Conservation (phyloP, 352 stramenopile genomes). For the Globisporangium yorkense region DNA sequence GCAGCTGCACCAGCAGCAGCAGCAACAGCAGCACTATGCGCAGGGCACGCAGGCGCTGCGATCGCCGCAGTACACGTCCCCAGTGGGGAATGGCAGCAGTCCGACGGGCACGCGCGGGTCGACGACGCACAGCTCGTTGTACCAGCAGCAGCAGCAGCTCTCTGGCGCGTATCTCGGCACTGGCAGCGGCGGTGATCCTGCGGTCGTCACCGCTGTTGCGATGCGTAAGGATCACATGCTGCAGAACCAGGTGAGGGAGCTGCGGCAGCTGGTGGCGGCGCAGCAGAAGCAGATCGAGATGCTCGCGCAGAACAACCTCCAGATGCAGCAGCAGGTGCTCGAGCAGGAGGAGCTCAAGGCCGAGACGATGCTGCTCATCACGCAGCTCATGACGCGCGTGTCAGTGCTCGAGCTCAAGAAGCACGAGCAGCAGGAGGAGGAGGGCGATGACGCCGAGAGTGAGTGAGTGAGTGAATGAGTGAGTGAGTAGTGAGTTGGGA, state of each 20-base stretch:
- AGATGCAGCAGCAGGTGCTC: slow-evolving; percentile 75
- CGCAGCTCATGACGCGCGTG: slow-evolving; percentile 79
- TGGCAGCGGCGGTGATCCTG: neutral
- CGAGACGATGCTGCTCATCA: slow-evolving; percentile 82
- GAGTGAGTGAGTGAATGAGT: slow-evolving; percentile 8
- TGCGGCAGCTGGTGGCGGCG: slow-evolving; percentile 38
- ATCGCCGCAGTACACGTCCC: slow-evolving; percentile 6
- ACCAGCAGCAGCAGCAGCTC: neutral
- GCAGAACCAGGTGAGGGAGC: slow-evolving; percentile 40
- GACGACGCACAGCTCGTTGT: slow-evolving; percentile 1
- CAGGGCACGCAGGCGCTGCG: slow-evolving; percentile 7
- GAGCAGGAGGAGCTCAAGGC: slow-evolving; percentile 79
- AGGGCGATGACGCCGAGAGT: slow-evolving; percentile 21
- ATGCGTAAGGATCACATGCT: slow-evolving; percentile 4
- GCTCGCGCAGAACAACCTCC: slow-evolving; percentile 66
- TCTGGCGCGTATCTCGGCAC: neutral
- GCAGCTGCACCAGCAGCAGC: slow-evolving; percentile 15
- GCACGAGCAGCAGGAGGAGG: slow-evolving; percentile 20
- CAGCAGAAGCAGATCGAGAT: slow-evolving; percentile 74
- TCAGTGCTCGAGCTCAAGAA: slow-evolving; percentile 68
- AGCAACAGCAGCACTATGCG: slow-evolving; percentile 18
- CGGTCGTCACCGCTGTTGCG: neutral
- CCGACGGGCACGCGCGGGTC: slow-evolving; percentile 11
- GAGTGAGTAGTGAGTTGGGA: neutral
- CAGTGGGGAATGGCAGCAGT: slow-evolving; percentile 1